These are phyloP conservation scores for Asterochloris sp. DNA, from an alignment of 139 green algal species.

Conservation along the genomic window DNA sequence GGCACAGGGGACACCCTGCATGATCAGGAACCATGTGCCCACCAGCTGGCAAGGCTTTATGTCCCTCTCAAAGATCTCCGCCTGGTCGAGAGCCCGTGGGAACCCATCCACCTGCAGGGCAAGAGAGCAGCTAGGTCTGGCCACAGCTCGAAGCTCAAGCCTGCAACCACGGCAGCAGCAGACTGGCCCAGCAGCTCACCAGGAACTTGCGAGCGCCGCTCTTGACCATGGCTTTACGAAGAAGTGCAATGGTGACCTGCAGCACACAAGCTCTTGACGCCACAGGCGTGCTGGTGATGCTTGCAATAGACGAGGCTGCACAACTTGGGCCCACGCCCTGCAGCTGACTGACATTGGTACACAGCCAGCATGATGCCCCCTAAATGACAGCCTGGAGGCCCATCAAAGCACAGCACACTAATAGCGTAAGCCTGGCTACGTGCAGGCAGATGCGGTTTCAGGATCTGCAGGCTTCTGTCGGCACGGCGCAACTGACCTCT, in stretches of 20 bases:
- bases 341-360: too few species aligned
- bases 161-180: too few species aligned
- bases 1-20: too few species aligned
- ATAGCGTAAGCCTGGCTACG: too few species aligned
- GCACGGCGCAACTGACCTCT: constrained; percentile 10
- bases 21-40: not conserved
- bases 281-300: too few species aligned
- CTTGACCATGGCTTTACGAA: constrained; percentile 68
- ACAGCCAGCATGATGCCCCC: too few species aligned
- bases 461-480: not conserved
- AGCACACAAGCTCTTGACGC: too few species aligned
- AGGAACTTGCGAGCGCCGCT: constrained; percentile 49
- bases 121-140: constrained; percentile 33
- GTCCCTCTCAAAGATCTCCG: constrained; percentile 23
- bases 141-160: too few species aligned
- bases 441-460: not conserved
- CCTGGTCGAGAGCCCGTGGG: constrained; percentile 82
- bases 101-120: constrained; percentile 75
- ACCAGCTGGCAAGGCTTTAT: constrained; percentile 18
- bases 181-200: not conserved
- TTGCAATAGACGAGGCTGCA: too few species aligned
- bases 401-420: too few species aligned
- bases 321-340: too few species aligned
- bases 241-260: constrained; percentile 65
- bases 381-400: too few species aligned